phyloP scores from a whole-genome alignment of 257 asterid genomes.

The Rhazya stricta region DNA sequence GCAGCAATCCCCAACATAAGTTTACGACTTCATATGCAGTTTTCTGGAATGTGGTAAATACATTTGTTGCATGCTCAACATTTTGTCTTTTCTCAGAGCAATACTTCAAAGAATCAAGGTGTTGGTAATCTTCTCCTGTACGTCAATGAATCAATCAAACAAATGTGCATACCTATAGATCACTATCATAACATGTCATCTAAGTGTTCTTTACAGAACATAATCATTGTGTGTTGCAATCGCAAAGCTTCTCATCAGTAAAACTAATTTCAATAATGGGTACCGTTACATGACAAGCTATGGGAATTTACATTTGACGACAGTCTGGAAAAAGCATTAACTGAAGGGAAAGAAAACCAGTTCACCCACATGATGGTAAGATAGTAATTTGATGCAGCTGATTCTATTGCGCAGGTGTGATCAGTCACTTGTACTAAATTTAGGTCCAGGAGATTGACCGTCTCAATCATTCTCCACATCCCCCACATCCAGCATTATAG shows the following conservation, averaged over 20 bases:
- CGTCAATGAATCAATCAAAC: background rate
- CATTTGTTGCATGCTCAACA: background rate
- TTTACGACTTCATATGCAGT: background rate
- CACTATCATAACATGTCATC: background rate
- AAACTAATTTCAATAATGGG: background rate
- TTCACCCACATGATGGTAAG: background rate
- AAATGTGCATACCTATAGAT: background rate
- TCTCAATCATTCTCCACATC: constrained; percentile 59
- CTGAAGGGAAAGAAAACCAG: background rate
- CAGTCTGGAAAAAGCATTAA: background rate
- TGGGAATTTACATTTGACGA: too few relatives aligned
- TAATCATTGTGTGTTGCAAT: background rate
- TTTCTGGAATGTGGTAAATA: background rate
- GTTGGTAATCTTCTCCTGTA: too few relatives aligned
- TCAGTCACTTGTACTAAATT: constrained; percentile 43
- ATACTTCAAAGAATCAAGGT: background rate
- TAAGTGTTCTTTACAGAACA: background rate
- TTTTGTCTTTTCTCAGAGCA: too few relatives aligned
- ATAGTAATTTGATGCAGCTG: constrained; percentile 30
- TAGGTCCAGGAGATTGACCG: constrained; percentile 26
- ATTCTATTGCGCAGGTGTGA: constrained; percentile 59
- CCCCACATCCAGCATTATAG: constrained; percentile 62
- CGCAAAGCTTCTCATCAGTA: background rate
- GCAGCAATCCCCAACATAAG: background rate
- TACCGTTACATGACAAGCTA: too few relatives aligned